phyloP scores from a whole-genome alignment of 2,329 filamentous ascomycete species.

The Mariannaea elegans region DNA sequence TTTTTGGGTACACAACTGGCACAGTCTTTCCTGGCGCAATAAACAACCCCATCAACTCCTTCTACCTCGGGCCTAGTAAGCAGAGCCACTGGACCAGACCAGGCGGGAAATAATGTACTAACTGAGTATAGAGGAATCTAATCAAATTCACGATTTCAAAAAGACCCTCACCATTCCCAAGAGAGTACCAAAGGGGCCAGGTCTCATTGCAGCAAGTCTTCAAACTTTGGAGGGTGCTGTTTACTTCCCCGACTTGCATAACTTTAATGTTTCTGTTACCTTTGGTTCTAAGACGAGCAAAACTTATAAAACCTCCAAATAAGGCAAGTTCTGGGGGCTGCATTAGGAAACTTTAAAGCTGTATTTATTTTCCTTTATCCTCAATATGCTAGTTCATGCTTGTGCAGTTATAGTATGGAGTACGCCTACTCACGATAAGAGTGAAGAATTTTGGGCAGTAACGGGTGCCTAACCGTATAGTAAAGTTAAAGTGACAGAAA shows the following conservation, averaged over 20 bases:
- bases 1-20: slow-evolving; percentile 48
- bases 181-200: slow-evolving; percentile 27
- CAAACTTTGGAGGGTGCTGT: slow-evolving; percentile 41
- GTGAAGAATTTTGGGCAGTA: no score
- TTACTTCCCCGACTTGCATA: slow-evolving; percentile 26
- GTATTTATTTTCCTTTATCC: no score
- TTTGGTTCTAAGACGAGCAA: slow-evolving; percentile 35
- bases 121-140: slow-evolving; percentile 30
- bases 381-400: no score
- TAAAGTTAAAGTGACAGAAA: no score
- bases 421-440: no score
- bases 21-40: slow-evolving; percentile 40
- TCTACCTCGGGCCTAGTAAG: slow-evolving; percentile 50
- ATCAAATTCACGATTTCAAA: slow-evolving; percentile 37
- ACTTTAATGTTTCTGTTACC: slow-evolving; percentile 39
- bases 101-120: slow-evolving; percentile 2
- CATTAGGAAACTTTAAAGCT: no score
- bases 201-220: slow-evolving; percentile 39
- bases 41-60: slow-evolving; percentile 41
- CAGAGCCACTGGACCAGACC: not conserved
- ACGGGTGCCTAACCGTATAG: no score
- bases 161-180: slow-evolving; percentile 39
- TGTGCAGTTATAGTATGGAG: no score
- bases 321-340: no score
- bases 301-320: no score